A percentile compares a stretch with the other conserved stretches of the same genome.
Conservation (phyloP, 306 rosid species). For the Quercus ilex region DNA sequence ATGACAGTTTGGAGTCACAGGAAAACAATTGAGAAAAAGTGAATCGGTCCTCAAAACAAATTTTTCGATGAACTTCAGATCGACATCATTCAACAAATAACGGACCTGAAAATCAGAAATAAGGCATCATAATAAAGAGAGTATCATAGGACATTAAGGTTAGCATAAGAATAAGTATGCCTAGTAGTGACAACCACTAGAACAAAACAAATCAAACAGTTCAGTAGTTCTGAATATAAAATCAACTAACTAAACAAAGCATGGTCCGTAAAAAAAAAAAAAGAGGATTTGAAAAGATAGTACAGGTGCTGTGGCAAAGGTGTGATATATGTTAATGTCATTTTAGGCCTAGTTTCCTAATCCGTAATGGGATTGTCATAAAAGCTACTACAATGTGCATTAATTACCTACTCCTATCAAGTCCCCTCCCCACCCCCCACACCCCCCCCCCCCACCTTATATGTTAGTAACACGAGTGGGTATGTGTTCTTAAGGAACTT, state of each 20-base stretch:
- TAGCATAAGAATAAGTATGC: slow-evolving; percentile 10
- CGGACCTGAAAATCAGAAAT: slow-evolving; percentile 59
- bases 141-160: slow-evolving; percentile 4
- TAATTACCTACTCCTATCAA: not conserved
- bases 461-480: too few relatives aligned
- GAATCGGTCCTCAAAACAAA: slow-evolving; percentile 52
- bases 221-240: not conserved
- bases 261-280: not conserved
- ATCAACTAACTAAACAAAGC: not conserved
- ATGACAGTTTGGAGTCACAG: slow-evolving; percentile 82
- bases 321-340: not conserved
- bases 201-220: not conserved
- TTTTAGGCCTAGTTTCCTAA: not conserved
- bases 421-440: not conserved
- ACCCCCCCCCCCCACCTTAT: too few relatives aligned
- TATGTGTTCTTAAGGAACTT: too few relatives aligned
- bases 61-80: slow-evolving; percentile 51
- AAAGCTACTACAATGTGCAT: not conserved
- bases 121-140: not conserved
- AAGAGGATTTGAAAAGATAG: not conserved
- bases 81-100: slow-evolving; percentile 60
- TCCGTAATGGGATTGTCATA: not conserved
- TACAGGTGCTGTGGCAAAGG: not conserved
- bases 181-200: not conserved
- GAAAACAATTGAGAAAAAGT: slow-evolving; percentile 53